phyloP scores from a whole-genome alignment of 2,329 filamentous ascomycete genomes.

The Metarhizium sp. region DNA sequence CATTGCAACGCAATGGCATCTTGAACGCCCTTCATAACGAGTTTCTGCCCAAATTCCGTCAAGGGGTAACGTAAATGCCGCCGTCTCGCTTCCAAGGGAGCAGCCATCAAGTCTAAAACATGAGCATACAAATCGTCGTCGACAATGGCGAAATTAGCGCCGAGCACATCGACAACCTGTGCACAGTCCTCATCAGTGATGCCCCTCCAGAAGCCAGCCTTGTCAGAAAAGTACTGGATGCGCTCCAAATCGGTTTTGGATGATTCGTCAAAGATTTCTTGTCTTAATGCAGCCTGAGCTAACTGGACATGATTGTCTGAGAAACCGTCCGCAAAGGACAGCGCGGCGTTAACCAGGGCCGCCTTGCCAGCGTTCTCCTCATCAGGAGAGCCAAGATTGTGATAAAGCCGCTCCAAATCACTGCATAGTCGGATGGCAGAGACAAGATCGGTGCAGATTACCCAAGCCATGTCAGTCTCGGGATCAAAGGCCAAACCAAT shows the following conservation, averaged over 20 bases:
- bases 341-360: conserved; percentile 58
- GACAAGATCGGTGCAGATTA: conserved; percentile 73
- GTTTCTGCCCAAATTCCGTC: conserved; percentile 66
- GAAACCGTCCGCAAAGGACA: conserved; percentile 61
- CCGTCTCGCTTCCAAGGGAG: conserved; percentile 34
- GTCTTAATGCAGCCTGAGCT: conserved; percentile 56
- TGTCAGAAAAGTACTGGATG: conserved; percentile 70
- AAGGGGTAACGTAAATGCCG: conserved; percentile 42
- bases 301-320: conserved; percentile 59
- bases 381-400: conserved; percentile 52
- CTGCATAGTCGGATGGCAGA: conserved; percentile 74
- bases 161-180: conserved; percentile 59
- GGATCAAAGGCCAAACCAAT: conserved; percentile 69
- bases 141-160: conserved; percentile 53
- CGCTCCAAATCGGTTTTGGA: conserved; percentile 61
- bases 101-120: conserved; percentile 36
- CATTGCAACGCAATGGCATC: conserved; percentile 67
- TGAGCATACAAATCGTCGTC: conserved; percentile 44
- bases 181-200: conserved; percentile 75
- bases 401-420: conserved; percentile 61
- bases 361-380: conserved; percentile 45
- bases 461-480: conserved; percentile 65
- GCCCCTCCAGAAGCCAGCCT: conserved; percentile 66
- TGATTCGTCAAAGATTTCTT: conserved; percentile 66
- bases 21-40: conserved; percentile 67